Conservation (phyloP, 2,329 filamentous ascomycete species). For the Colletotrichum graminicola region DNA sequence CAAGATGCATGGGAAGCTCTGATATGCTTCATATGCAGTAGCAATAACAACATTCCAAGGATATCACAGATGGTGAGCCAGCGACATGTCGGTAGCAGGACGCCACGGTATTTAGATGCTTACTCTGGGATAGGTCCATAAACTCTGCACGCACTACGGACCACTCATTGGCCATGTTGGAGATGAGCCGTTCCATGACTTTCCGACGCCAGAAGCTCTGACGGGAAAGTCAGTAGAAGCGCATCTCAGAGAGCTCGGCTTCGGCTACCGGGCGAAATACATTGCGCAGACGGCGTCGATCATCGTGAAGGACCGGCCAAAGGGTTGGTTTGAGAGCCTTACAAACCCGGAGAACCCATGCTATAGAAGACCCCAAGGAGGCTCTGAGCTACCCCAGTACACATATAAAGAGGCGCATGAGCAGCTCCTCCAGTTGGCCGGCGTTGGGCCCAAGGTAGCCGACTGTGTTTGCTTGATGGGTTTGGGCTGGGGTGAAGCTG, state of each 20-base stretch:
- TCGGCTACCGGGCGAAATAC: constrained; percentile 95
- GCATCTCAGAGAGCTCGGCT: constrained; percentile 84
- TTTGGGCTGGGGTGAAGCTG: constrained; percentile 92
- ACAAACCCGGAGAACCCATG: constrained; percentile 80
- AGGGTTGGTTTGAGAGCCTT: constrained; percentile 81
- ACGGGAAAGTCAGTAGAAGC: constrained; percentile 80
- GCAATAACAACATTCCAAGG: constrained; percentile 96
- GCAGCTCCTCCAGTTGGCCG: constrained; percentile 81
- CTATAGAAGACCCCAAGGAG: constrained; percentile 58
- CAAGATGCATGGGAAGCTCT: constrained; percentile 98
- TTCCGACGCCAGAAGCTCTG: constrained; percentile 82
- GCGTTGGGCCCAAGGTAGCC: constrained; percentile 95
- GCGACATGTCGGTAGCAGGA: background rate
- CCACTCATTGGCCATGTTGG: constrained; percentile 78
- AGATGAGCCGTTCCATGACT: constrained; percentile 84
- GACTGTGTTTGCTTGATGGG: constrained; percentile 98
- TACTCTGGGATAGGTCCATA: constrained; percentile 71
- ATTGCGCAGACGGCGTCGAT: constrained; percentile 87
- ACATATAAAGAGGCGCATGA: constrained; percentile 86
- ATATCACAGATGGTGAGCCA: constrained; percentile 89
- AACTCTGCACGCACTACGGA: constrained; percentile 89
- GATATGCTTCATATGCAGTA: constrained; percentile 96
- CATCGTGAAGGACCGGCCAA: constrained; percentile 74
- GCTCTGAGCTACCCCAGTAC: constrained; percentile 61
- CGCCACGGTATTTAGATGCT: background rate